Evolutionary conservation across 2,329 filamentous ascomycete genomes (phyloP), one percentile per base, ranked within the genome.

Genomic region (Pezizomycotina sp.): DNA sequence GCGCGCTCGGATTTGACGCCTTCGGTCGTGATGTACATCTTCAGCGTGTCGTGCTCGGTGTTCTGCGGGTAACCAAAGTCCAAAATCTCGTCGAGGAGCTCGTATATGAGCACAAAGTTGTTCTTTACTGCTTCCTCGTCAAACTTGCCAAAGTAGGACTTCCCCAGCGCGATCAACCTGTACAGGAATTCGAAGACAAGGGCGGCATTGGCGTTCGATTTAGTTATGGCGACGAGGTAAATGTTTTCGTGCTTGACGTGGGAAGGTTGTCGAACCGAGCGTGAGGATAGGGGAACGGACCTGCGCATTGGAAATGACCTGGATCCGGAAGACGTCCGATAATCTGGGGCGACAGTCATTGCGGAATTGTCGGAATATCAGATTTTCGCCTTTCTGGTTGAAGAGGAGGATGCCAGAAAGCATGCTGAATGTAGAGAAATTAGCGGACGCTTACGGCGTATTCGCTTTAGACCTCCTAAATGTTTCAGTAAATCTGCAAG

Each of bases 171-270:
- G 48, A 93, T 80, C 53, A 98, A 64, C 51, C 84, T 74, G 63
- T 95, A 95, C 45, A 98, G 65, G 56, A 98, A 98, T 63, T 98
- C 89, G 55, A 98, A 98, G 15, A 98, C 82, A 38, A 98, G 70
- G 26, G 91, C 91, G 8, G 84, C 84, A 69, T 98, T 98, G 62
- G 84, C 89, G 61, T 98, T 98, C 64, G 84, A 93, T 65, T 95
- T 98, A 40, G 84, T 95, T 51, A 98, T 80, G 12, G 86, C 89
- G 36, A 95, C 86, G 50, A 98, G 62, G 60, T 95, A 98, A 56
- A 98, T 93, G 58, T 98, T 98, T 58, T 98, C 89, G 62, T 93
- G 86, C 60, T 92, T 93, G 61, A 98, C 86, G 74, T 98, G 89
- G 65, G 83, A 98, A 98, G 29, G 91, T 98, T 38, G 89, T 98